phyloP scores from a whole-genome alignment of 768 basidiomycete genomes.

The Megacollybia marginata region DNA sequence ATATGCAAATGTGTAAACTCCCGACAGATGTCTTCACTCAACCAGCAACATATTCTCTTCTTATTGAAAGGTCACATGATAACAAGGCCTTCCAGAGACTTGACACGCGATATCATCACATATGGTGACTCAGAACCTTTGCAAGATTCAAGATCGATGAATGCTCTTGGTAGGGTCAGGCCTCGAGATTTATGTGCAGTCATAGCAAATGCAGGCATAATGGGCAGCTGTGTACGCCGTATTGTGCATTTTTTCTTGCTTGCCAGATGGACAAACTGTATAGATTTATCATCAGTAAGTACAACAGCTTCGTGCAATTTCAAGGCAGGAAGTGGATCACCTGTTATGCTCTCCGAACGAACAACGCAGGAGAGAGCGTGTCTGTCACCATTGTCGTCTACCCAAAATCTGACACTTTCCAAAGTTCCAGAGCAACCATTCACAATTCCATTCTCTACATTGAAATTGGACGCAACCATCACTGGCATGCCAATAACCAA shows the following conservation, averaged over 20 bases:
- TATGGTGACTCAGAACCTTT: constrained; percentile 15
- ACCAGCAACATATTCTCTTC: constrained; percentile 2
- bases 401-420: constrained; percentile 6
- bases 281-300: not conserved
- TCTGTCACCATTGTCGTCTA: too few species aligned
- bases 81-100: constrained; percentile 11
- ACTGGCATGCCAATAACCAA: constrained; percentile 23
- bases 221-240: constrained; percentile 15
- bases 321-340: not conserved
- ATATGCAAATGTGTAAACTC: not conserved
- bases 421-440: constrained; percentile 15
- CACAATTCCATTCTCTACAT: constrained; percentile 16
- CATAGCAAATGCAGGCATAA: constrained; percentile 19
- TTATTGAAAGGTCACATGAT: constrained; percentile 12
- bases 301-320: not conserved
- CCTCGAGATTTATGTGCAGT: constrained; percentile 23
- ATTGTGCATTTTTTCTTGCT: not conserved
- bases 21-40: not conserved
- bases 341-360: not conserved
- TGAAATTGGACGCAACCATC: constrained; percentile 17
- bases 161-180: constrained; percentile 9
- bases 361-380: constrained; percentile 11
- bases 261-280: not conserved
- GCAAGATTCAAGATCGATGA: constrained; percentile 14
- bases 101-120: constrained; percentile 23